Evolutionary conservation across 306 rosid genomes (phyloP).

Genomic region (Lathyrus oleraceus): DNA sequence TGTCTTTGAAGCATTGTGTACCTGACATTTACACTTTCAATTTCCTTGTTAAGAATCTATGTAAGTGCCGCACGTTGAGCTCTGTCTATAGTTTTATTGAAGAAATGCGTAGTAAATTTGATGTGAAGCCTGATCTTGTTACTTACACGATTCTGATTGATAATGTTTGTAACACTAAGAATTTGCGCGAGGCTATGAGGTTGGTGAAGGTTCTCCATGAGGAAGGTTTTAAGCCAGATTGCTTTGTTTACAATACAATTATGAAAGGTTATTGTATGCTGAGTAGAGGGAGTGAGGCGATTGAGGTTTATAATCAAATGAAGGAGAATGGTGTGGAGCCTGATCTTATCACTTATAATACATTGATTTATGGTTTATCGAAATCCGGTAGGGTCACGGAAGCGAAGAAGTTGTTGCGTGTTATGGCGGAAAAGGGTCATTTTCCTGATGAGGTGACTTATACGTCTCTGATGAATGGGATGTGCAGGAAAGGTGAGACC

Average conservation of each 20-base stretch:
- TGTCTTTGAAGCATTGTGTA: conserved; percentile 49
- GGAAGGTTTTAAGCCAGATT: conserved; percentile 87
- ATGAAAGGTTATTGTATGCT: conserved; percentile 86
- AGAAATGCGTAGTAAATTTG: conserved; percentile 48
- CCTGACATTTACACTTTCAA: conserved; percentile 77
- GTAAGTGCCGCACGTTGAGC: conserved; percentile 56
- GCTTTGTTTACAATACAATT: conserved; percentile 72
- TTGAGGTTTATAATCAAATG: conserved; percentile 75
- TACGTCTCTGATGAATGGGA: conserved; percentile 85
- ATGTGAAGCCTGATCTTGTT: conserved; percentile 70
- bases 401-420: conserved; percentile 66
- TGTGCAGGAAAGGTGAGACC: conserved; percentile 75
- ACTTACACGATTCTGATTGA: conserved; percentile 84
- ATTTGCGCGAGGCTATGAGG: conserved; percentile 67
- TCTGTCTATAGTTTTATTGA: conserved; percentile 58
- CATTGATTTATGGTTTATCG: conserved; percentile 76
- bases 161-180: conserved; percentile 71
- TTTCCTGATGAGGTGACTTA: conserved; percentile 77
- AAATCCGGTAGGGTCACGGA: conserved; percentile 65
- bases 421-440: conserved; percentile 73
- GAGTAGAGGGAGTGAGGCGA: conserved; percentile 70
- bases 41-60: conserved; percentile 60
- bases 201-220: conserved; percentile 57
- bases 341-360: conserved; percentile 78
- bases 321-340: conserved; percentile 80